Evolutionary conservation across 2,329 filamentous ascomycete species (phyloP), one percentile per base, ranked within the genome.

Genomic region (Ascochyta koolunga): DNA sequence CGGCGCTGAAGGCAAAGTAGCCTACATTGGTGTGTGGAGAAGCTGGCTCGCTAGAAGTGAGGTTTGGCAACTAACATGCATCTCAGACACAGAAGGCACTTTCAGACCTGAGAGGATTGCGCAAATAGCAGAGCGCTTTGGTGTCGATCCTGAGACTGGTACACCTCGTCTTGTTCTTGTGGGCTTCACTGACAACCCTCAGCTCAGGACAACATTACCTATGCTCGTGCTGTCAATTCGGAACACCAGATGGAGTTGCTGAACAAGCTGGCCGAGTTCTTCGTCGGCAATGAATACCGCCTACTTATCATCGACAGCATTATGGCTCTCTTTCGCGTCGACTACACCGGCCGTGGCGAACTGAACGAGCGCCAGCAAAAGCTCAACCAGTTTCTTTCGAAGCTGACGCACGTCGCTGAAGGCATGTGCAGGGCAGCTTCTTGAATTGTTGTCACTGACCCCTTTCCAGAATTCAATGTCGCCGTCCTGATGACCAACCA

Each of bases 271-370:
- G 79, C 83, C 35, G 81, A 82, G 56, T 82, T 83, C 55, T 88
- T 89, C 65, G 81, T 83, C 11, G 80, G 79, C 8, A 86, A 86
- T 36, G 82, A 87, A 61, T 89, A 86, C 64, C 82, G 86, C 24
- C 80, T 89, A 45, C 78, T 89, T 44, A 81, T 89, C 59, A 83
- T 89, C 64, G 87, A 89, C 73, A 88, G 85, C 64, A 86, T 89
- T 66, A 88, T 89, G 82, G 84, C 86, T 40, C 83, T 86, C 50
- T 89, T 88, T 65, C 83, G 87, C 29, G 85, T 86, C 38, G 87
- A 89, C 72, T 89, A 83, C 63, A 81, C 79, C 62, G 87, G 87
- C 7, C 83, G 87, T 49, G 87, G 86, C 16, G 87, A 89, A 68
- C 78, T 89, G 51, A 85, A 84, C 18, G 87, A 89, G 61, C 82